These are phyloP conservation scores for Eremochloa ophiuroides DNA, from an alignment of 176 grass and related monocot genomes.

Conservation along the genomic window DNA sequence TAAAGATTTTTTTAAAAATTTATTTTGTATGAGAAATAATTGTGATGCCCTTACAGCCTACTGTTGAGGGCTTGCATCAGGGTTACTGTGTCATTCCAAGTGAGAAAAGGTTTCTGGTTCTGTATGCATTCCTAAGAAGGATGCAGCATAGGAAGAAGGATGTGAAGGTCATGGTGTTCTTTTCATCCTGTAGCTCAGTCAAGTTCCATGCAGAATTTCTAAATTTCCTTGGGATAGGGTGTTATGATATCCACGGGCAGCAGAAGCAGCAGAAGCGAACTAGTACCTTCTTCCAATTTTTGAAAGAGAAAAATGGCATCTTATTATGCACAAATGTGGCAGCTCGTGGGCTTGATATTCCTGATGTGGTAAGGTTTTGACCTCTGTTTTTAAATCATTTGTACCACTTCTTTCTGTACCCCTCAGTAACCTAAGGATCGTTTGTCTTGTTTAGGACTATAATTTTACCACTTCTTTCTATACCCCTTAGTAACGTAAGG, in stretches of 20 bases:
- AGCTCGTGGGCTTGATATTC: conserved; percentile 90
- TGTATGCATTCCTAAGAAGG: conserved; percentile 76
- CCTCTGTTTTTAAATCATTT: not conserved
- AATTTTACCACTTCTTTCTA: not conserved
- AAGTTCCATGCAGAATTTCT: conserved; percentile 74
- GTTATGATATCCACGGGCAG: conserved; percentile 80
- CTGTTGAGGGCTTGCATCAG: conserved; percentile 80
- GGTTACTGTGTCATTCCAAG: conserved; percentile 82
- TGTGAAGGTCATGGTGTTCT: conserved; percentile 83
- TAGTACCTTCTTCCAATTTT: conserved; percentile 66
- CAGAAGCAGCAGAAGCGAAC: conserved; percentile 82
- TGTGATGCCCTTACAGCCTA: conserved; percentile 42
- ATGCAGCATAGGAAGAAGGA: conserved; percentile 24
- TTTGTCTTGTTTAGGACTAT: conserved; percentile 69
- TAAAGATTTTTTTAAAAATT: not conserved
- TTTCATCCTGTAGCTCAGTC: conserved; percentile 92
- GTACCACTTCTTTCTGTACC: not conserved
- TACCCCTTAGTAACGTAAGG: not conserved
- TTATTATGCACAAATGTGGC: conserved; percentile 87
- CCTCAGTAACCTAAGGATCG: conserved; percentile 7
- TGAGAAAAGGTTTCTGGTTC: conserved; percentile 63
- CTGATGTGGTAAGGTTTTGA: conserved; percentile 64
- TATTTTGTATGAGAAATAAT: not conserved
- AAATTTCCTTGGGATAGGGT: conserved; percentile 67
- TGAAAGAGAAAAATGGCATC: conserved; percentile 59